Base-by-base conservation (phyloP, 345 rosid species). In the Conringia planisiliqua region DNA sequence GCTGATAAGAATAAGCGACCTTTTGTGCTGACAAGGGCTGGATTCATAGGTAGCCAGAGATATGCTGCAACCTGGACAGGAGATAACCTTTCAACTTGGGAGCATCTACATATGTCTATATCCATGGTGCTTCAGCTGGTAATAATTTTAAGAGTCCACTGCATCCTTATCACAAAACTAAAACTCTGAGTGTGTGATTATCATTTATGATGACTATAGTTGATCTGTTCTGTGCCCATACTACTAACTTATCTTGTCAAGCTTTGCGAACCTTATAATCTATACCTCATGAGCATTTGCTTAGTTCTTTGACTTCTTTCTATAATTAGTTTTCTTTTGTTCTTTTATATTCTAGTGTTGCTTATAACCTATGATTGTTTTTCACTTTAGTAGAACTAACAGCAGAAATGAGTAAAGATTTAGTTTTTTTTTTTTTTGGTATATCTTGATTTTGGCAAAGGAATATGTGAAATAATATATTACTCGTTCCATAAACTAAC, bases 51-150 rank as follows among this genome's bases (percentile, higher is more conserved):
- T 69, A 89, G 94, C 70, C 96, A 93, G 74, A 88, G 88, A 75
- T 87, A 87, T 83, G 97, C 94, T 57, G 97, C 98, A 33, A 91
- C 94, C 30, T 91, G 98, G 98, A 89, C 97, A 0, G 94, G 97
- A 74, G 98, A 93, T 84, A 93, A 93, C 76, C 87, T 89, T 69
- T 93, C 98, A 74, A 91, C 72, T 32, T 89, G 98, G 98, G 91
- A 93, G 81, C 97, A 93, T 77, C 79, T 91, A 44, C 96, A 89
- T 79, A 89, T 89, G 98, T 86, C 91, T 68, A 84, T 93, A 80
- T 80, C 90, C 32, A 90, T 93, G 98, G 87, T 89, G n/a, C 96
- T 93, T 83, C 96, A 91, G 77, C 83, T 93, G 94, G 98, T 93
- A 85, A 85, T 93, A 40, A 40, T 62, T 62, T 30, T 8, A 56